Conservation (phyloP, 176 grass and related monocot species). For the Musa troglodytarum region DNA sequence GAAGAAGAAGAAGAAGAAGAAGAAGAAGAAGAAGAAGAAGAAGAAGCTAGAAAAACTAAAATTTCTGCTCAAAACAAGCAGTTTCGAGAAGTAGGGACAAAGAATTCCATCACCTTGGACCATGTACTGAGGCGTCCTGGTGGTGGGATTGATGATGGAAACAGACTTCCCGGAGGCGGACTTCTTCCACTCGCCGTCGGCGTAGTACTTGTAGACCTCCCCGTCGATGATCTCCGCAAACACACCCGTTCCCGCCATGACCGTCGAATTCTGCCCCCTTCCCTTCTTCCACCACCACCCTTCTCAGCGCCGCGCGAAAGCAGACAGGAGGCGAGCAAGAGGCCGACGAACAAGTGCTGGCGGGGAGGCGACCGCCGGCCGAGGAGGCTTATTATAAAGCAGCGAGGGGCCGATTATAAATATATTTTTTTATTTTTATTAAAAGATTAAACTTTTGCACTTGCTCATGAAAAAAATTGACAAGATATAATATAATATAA, state of each 20-base stretch:
- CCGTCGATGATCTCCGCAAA: constrained; percentile 72
- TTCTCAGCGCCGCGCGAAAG: neutral
- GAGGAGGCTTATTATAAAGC: neutral
- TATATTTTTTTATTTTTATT: too few relatives aligned
- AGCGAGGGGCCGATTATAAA: too few relatives aligned
- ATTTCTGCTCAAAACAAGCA: neutral
- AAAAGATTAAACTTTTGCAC: too few relatives aligned
- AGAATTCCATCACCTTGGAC: constrained; percentile 51
- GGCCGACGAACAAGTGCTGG: neutral
- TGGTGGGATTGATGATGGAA: constrained; percentile 92
- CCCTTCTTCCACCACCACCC: neutral
- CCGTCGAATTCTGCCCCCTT: neutral
- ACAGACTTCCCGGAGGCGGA: constrained; percentile 83
- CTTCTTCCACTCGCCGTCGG: constrained; percentile 73
- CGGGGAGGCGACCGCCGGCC: neutral
- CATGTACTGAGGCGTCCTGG: constrained; percentile 64
- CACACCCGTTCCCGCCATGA: constrained; percentile 58
- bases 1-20: too few relatives aligned
- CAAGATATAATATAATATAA: too few relatives aligned
- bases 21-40: too few relatives aligned
- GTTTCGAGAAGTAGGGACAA: neutral
- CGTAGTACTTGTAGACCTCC: constrained; percentile 88
- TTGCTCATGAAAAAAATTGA: too few relatives aligned
- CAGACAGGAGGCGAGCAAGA: neutral
- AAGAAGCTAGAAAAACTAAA: neutral